These are phyloP conservation scores for Pythium aphanidermatum DNA, from an alignment of 352 stramenopile species.

Conservation along the genomic window DNA sequence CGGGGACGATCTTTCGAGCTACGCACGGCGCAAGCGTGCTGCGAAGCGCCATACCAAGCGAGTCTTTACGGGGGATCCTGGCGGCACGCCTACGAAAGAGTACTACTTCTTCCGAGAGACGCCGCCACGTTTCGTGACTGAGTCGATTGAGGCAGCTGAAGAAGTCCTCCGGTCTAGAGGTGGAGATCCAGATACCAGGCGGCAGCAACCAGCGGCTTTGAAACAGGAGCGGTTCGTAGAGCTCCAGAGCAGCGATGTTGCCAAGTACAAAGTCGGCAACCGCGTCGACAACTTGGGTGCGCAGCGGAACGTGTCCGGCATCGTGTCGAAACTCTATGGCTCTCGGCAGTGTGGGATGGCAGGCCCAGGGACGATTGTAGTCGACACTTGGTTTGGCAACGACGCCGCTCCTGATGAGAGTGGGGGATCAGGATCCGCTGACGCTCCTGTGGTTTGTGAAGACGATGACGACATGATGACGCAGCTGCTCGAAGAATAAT, in stretches of 20 bases:
- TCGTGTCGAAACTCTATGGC: constrained; percentile 68
- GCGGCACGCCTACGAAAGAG: constrained; percentile 65
- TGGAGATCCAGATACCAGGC: constrained; percentile 38
- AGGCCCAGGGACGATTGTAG: constrained; percentile 59
- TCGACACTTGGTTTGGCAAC: constrained; percentile 42
- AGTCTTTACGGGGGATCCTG: constrained; percentile 50
- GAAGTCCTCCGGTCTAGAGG: constrained; percentile 17
- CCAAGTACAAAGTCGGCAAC: constrained; percentile 68
- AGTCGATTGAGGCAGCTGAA: constrained; percentile 62
- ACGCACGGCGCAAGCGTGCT: constrained; percentile 44
- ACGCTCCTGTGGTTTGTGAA: neutral
- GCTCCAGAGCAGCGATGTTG: constrained; percentile 69
- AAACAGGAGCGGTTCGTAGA: constrained; percentile 59
- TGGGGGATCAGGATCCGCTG: neutral
- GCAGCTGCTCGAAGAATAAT: constrained; percentile 5
- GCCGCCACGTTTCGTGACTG: constrained; percentile 69
- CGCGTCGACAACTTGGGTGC: constrained; percentile 41
- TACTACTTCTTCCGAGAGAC: constrained; percentile 84
- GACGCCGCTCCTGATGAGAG: constrained; percentile 8
- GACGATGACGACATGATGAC: constrained; percentile 1
- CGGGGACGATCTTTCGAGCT: constrained; percentile 34
- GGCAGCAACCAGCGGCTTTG: constrained; percentile 22
- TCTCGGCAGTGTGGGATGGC: constrained; percentile 61
- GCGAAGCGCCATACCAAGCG: constrained; percentile 39
- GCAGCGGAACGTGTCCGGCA: constrained; percentile 45